Evolutionary conservation across 768 basidiomycete species (phyloP).

Genomic region (Pleurotus cornucopiae): DNA sequence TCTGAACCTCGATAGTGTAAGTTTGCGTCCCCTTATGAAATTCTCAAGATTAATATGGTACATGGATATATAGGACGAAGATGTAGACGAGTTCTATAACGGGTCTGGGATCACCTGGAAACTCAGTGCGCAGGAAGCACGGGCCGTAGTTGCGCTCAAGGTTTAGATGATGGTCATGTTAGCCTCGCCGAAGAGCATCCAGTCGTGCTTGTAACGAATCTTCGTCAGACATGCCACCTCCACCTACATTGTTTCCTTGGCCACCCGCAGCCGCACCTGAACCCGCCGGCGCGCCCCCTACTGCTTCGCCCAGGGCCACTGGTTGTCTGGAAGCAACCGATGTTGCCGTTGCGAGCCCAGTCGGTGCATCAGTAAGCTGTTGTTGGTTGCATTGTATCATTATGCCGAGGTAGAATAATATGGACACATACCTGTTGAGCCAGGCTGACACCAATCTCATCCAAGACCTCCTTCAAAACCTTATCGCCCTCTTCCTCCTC

Average conservation of each 20-base stretch:
- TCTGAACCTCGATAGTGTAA: slow-evolving; percentile 79
- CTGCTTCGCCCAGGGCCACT: slow-evolving; percentile 77
- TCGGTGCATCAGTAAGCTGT: slow-evolving; percentile 83
- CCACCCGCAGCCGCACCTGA: slow-evolving; percentile 20
- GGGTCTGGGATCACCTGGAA: slow-evolving; percentile 91
- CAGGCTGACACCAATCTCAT: slow-evolving; percentile 92
- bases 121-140: slow-evolving; percentile 72
- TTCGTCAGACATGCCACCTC: slow-evolving; percentile 62
- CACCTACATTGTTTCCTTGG: slow-evolving; percentile 32
- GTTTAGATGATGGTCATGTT: slow-evolving; percentile 23
- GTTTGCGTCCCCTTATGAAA: slow-evolving; percentile 19
- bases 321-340: slow-evolving; percentile 66
- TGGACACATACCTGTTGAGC: slow-evolving; percentile 66
- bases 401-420: background rate
- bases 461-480: slow-evolving; percentile 92
- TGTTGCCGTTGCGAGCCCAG: slow-evolving; percentile 56
- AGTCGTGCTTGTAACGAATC: slow-evolving; percentile 92
- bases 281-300: slow-evolving; percentile 28
- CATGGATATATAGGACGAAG: slow-evolving; percentile 66
- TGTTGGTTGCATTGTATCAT: slow-evolving; percentile 11
- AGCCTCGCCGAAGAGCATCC: slow-evolving; percentile 81
- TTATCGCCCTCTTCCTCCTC: slow-evolving; percentile 96
- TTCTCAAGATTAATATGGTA: slow-evolving; percentile 5
- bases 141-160: slow-evolving; percentile 60
- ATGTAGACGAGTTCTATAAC: slow-evolving; percentile 92